phyloP scores from a whole-genome alignment of 495 filamentous ascomycete species.

The Daldinia grandis region DNA sequence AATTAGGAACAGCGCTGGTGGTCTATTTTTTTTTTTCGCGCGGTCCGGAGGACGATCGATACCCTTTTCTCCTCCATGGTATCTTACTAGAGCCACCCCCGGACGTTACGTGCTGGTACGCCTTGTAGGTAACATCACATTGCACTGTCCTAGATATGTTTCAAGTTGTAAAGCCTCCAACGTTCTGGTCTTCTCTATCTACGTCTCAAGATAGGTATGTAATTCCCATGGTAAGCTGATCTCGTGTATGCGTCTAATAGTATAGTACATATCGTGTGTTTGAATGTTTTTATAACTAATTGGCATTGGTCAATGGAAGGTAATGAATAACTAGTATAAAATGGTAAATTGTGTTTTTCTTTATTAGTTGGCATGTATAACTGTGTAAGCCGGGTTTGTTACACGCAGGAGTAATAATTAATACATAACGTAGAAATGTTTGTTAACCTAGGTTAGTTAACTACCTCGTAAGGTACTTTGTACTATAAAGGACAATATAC shows the following conservation, averaged over 20 bases:
- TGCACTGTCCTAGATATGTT: constrained; percentile 24
- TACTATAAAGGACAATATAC: neutral
- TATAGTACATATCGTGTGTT: neutral
- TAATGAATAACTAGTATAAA: neutral
- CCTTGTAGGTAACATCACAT: constrained; percentile 25
- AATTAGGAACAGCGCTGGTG: constrained; percentile 15
- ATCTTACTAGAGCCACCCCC: constrained; percentile 23
- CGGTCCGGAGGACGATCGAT: constrained; percentile 27
- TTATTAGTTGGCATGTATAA: neutral
- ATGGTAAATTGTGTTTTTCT: neutral
- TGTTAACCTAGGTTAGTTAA: neutral
- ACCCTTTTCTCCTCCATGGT: constrained; percentile 23
- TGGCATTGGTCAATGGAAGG: neutral
- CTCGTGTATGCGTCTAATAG: neutral
- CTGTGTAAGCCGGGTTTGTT: neutral
- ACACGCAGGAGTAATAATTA: neutral
- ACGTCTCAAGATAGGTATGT: constrained; percentile 4
- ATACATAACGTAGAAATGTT: constrained; percentile 1
- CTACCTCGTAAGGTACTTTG: neutral
- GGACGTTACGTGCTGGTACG: constrained; percentile 15
- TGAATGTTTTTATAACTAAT: neutral
- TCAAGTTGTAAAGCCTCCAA: neutral
- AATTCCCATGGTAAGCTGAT: neutral
- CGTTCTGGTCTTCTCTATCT: constrained; percentile 12
- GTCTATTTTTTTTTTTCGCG: constrained; percentile 6